Base-by-base conservation (phyloP, 106 monocot species). In the Allium cepa region DNA sequence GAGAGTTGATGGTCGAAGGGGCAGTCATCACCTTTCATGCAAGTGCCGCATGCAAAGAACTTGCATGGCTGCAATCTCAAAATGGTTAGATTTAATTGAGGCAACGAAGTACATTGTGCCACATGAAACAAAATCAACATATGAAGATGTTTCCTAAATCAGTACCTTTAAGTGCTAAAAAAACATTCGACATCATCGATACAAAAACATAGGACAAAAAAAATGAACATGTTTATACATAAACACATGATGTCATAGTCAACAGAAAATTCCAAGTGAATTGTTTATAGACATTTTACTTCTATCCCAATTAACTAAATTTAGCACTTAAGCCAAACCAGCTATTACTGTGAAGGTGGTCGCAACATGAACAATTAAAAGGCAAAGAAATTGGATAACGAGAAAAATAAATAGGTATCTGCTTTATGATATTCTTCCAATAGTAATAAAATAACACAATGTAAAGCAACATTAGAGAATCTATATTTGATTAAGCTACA, bases 11-110 rank as follows among this genome's bases (percentile, higher is more conserved):
- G 97, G 83, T 99, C 92, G 73, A 76, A 99, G 36, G 92, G 87
- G 60, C 97, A 99, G 26, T 93, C 89, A 45, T 85, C 81, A 4
- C 97, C 97, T 79, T 92, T 99, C 80, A 99, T 83, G 73, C 97
- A 99, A 15, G 78, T 79, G 52, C 77, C 73, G 56, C 70, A 56
- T 11, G 83, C 90, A 73, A 85, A 85, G 73, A 83, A 73, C 45
- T 60, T 90, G 79, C 97, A 99, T 62, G 97, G 89, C 97, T 92
- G 79, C 68, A 79, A 36, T 26, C 17, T 66, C 22, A 47, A 63
- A 63, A 63, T 51, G 17, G 49, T 50, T 22, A 50, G 71, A 52
- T n/a, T 60, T 13, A 60, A n/a, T 5, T 48, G 17, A 9, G 6
- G 22, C 50, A 50, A 16, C 10, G 17, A 50, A 15, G 12, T 18